Evolutionary conservation across 2,329 filamentous ascomycete genomes (phyloP).

Genomic region (Coniosporium tulheliwenetii): DNA sequence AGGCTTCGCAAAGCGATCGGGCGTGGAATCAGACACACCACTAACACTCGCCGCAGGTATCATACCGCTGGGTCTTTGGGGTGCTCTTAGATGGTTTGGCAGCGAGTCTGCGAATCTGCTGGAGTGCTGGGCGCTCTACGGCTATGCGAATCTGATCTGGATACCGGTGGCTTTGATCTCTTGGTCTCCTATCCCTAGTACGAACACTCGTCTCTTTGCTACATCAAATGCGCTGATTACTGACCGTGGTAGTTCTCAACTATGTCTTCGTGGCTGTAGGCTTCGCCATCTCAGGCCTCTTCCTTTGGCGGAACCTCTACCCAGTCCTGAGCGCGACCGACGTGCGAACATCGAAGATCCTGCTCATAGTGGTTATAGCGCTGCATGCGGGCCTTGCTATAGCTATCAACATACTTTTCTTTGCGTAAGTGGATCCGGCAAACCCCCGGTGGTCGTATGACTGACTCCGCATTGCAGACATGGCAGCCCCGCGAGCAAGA

Average conservation of each 20-base stretch:
- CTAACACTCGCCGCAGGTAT: constrained; percentile 30
- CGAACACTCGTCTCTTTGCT: constrained; percentile 7
- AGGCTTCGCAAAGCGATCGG: background rate
- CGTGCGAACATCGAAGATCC: constrained; percentile 73
- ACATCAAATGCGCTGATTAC: background rate
- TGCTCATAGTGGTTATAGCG: constrained; percentile 69
- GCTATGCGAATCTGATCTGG: constrained; percentile 95
- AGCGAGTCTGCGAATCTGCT: constrained; percentile 85
- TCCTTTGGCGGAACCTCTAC: constrained; percentile 66
- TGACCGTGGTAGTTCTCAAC: constrained; percentile 48
- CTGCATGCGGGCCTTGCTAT: constrained; percentile 82
- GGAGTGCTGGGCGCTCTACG: constrained; percentile 91
- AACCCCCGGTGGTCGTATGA: background rate
- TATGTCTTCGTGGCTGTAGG: constrained; percentile 85
- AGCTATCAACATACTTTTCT: constrained; percentile 94
- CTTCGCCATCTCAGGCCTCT: constrained; percentile 67
- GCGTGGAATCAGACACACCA: background rate
- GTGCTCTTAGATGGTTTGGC: constrained; percentile 84
- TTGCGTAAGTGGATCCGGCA: constrained; percentile 42
- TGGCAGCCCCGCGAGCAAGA: constrained; percentile 42
- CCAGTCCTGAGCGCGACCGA: constrained; percentile 89
- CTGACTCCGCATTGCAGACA: constrained; percentile 24
- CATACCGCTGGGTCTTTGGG: constrained; percentile 74
- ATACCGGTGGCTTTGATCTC: constrained; percentile 84
- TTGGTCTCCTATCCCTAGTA: constrained; percentile 65